Evolutionary conservation across 1,139 yeast genomes (phyloP).

Genomic region (Blastobotrys illinoisensis): DNA sequence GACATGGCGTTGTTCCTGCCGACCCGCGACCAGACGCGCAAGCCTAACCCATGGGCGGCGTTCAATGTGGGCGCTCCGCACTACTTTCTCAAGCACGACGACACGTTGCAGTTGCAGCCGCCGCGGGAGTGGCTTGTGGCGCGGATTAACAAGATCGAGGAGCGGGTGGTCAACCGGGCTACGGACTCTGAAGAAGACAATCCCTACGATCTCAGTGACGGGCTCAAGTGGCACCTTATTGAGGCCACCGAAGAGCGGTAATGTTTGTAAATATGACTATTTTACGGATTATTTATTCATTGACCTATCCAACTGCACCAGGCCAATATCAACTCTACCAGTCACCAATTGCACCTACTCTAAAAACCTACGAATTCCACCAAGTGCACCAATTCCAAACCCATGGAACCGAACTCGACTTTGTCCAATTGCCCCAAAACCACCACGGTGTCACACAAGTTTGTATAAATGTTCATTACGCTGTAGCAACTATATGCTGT

Average conservation of each 20-base stretch:
- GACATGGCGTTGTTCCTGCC: constrained; percentile 83
- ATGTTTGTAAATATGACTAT: no score
- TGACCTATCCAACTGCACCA: no score
- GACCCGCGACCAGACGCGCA: constrained; percentile 47
- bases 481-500: no score
- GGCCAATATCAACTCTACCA: no score
- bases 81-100: constrained; percentile 49
- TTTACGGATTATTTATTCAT: no score
- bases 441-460: no score
- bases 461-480: no score
- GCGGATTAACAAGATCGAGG: constrained; percentile 47
- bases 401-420: no score
- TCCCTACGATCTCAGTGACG: constrained; percentile 47
- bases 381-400: no score
- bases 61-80: constrained; percentile 80
- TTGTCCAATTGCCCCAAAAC: no score
- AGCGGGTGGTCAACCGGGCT: constrained; percentile 33
- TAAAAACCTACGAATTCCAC: no score
- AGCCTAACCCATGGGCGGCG: constrained; percentile 74
- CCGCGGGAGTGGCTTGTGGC: constrained; percentile 69
- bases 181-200: constrained; percentile 32
- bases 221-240: constrained; percentile 35
- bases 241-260: constrained; percentile 22
- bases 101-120: constrained; percentile 31
- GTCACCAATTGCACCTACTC: no score